These are phyloP conservation scores for Punctularia strigosozonata DNA, from an alignment of 768 basidiomycete genomes.

Conservation along the genomic window DNA sequence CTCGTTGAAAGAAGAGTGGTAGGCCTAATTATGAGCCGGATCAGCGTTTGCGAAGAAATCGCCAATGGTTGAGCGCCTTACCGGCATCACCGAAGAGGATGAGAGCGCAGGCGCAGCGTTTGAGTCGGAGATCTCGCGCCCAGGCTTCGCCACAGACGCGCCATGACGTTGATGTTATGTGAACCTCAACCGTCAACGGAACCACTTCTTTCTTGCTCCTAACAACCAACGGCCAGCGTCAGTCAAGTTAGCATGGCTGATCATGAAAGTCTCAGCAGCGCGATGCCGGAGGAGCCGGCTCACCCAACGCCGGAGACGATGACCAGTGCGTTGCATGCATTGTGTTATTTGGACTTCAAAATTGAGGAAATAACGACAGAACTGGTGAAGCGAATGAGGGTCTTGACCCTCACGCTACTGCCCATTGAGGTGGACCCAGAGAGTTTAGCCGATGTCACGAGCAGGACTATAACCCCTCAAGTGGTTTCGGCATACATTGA, in stretches of 20 bases:
- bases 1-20: slow-evolving; percentile 91
- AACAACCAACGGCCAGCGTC: no score
- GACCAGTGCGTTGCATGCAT: slow-evolving; percentile 42
- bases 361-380: slow-evolving; percentile 28
- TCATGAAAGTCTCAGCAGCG: no score
- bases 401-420: slow-evolving; percentile 62
- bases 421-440: slow-evolving; percentile 69
- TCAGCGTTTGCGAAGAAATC: background rate
- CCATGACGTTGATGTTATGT: no score
- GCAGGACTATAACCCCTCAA: slow-evolving; percentile 70
- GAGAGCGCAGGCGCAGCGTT: no score
- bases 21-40: slow-evolving; percentile 47
- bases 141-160: no score
- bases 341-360: background rate
- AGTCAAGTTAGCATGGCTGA: no score
- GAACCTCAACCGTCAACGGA: no score
- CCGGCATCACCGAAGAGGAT: slow-evolving; percentile 12
- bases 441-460: slow-evolving; percentile 63
- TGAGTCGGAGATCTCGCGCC: no score
- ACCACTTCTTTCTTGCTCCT: no score
- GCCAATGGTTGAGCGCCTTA: slow-evolving; percentile 7
- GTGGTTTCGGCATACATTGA: slow-evolving; percentile 68
- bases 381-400: slow-evolving; percentile 68
- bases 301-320: slow-evolving; percentile 60
- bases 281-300: slow-evolving; percentile 30